Percentiles rank a stretch among this genome's conserved stretches.
These are phyloP conservation scores for Verticillium nubilum DNA, from an alignment of 2,329 filamentous ascomycete genomes.

Conservation along the genomic window DNA sequence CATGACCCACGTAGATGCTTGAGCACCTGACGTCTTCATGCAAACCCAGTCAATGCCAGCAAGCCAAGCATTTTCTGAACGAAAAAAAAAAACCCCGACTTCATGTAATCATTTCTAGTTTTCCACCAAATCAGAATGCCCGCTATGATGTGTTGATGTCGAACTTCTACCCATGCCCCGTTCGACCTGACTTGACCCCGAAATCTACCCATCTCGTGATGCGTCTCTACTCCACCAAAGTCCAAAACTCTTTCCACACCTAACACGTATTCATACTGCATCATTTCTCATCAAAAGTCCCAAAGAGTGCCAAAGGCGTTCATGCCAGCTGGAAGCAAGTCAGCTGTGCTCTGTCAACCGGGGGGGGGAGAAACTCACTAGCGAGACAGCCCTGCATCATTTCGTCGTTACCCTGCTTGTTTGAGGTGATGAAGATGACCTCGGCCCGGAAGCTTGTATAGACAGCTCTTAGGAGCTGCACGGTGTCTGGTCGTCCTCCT, in stretches of 20 bases:
- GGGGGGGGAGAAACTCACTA: constrained; percentile 18
- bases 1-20: no score
- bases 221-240: neutral
- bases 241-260: neutral
- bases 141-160: neutral
- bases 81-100: no score
- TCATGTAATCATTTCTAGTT: neutral
- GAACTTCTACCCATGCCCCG: neutral
- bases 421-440: constrained; percentile 37
- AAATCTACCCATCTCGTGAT: neutral
- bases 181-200: neutral
- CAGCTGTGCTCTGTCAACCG: constrained; percentile 3
- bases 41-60: no score
- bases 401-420: constrained; percentile 34
- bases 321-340: constrained; percentile 22
- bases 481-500: constrained; percentile 30
- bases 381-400: constrained; percentile 35
- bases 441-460: constrained; percentile 32
- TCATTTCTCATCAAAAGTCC: constrained; percentile 21
- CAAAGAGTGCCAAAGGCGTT: constrained; percentile 32
- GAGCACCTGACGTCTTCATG: no score
- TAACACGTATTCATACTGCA: neutral
- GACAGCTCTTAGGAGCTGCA: constrained; percentile 31
- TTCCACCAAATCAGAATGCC: neutral
- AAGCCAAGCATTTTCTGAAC: no score